Evolutionary conservation across 2,329 filamentous ascomycete species (phyloP).

Genomic region (Rhytidhysteron rufulum): DNA sequence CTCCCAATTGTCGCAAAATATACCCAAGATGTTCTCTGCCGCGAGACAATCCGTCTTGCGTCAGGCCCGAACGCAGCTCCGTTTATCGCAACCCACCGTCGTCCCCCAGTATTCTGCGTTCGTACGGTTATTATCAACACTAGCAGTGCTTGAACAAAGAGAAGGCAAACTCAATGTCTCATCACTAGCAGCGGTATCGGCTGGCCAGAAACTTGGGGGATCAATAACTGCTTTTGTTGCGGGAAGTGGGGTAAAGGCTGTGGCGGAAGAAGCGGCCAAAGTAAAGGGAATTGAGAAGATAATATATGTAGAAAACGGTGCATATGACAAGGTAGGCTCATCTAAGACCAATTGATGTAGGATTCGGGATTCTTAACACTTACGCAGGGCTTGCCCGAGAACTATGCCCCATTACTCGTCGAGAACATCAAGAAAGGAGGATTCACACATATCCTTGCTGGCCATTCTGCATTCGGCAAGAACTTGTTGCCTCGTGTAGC

Average conservation of each 20-base stretch:
- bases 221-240: conserved; percentile 84
- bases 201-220: conserved; percentile 82
- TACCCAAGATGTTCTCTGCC: conserved; percentile 30
- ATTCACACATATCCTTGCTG: conserved; percentile 86
- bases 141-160: conserved; percentile 88
- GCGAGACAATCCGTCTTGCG: conserved; percentile 33
- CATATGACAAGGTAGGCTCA: conserved; percentile 76
- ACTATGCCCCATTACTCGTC: conserved; percentile 84
- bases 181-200: conserved; percentile 80
- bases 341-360: conserved; percentile 6
- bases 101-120: conserved; percentile 52
- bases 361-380: not conserved
- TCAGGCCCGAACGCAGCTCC: conserved; percentile 43
- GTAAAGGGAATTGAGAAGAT: conserved; percentile 90
- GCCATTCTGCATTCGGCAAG: conserved; percentile 96
- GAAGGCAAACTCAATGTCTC: conserved; percentile 81
- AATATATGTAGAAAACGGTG: conserved; percentile 78
- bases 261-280: conserved; percentile 81
- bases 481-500: conserved; percentile 87
- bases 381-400: conserved; percentile 77
- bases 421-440: conserved; percentile 97
- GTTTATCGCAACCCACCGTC: conserved; percentile 26
- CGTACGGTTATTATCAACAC: conserved; percentile 73
- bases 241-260: conserved; percentile 69
- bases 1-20: conserved; percentile 1